phyloP scores from a whole-genome alignment of 2,329 filamentous ascomycete species.

The Fusarium avenaceum region DNA sequence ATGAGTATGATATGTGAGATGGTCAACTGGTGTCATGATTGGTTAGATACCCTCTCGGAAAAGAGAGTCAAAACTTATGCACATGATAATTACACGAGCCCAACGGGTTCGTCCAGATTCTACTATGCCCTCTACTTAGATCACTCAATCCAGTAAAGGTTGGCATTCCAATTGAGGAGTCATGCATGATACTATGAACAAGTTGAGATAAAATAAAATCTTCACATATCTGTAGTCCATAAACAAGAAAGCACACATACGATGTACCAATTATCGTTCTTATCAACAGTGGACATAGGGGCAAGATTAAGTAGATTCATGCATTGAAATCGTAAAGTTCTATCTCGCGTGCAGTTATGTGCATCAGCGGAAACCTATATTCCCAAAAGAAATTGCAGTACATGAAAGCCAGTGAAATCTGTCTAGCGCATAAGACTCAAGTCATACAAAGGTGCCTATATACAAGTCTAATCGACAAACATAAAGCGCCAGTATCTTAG shows the following conservation, averaged over 20 bases:
- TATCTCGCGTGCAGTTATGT: conserved; percentile 34
- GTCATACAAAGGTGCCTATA: conserved; percentile 33
- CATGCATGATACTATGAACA: background rate
- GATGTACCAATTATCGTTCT: background rate
- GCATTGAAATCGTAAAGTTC: conserved; percentile 40
- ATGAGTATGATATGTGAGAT: conserved; percentile 36
- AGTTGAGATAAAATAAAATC: background rate
- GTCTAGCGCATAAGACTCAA: conserved; percentile 35
- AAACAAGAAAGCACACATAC: background rate
- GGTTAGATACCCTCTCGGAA: conserved; percentile 45
- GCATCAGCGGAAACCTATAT: conserved; percentile 31
- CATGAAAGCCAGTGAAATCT: conserved; percentile 29
- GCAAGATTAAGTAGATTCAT: conserved; percentile 6
- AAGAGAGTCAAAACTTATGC: conserved; percentile 32
- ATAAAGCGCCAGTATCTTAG: conserved; percentile 22
- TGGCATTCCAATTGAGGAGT: conserved; percentile 17
- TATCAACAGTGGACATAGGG: background rate
- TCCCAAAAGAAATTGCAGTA: conserved; percentile 22
- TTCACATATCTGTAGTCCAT: background rate
- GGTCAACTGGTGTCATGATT: conserved; percentile 39
- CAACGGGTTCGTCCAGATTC: conserved; percentile 12
- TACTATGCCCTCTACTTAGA: conserved; percentile 18
- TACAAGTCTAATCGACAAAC: conserved; percentile 12
- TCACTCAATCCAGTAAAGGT: conserved; percentile 8
- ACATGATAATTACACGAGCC: conserved; percentile 29